Base-by-base conservation (phyloP, 345 rosid species). In the Eucalyptus marginata region DNA sequence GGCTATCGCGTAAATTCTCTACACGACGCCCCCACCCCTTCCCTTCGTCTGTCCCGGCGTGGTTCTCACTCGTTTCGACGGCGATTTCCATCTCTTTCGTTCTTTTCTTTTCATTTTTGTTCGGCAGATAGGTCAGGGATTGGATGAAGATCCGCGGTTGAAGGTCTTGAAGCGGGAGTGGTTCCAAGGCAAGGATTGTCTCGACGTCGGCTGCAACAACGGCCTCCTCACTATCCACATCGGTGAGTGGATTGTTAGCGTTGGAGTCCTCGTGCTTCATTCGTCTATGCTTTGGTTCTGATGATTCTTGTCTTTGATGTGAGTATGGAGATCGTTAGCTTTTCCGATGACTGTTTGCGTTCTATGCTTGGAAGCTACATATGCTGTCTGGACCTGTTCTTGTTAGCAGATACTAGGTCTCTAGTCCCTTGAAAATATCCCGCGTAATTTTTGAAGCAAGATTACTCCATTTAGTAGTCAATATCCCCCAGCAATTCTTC, bases 121-220 rank as follows among this genome's bases (percentile, higher is more conserved):
- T 68, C 13, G 43, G 88, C 92, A 97, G 99, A 93, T 97, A 49
- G 94, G 94, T 91, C 90, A 91, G 89, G 97, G 89, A 58, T 88
- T 89, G 86, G 96, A 94, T 43, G 99, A 95, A 92, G 99, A 98
- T 90, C 98, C 99, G 87, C 95, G 99, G 47, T 92, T 96, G 90
- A 94, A 91, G 92, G 98, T 95, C 36, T 85, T 96, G 71, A 95
- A 93, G 94, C 93, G 92, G 89, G 98, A 95, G 87, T 97, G 99
- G 99, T 95, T 98, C 89, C 90, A 94, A 49, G 96, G 94, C 87
- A 97, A 93, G 88, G 93, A 94, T 52, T 98, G 99, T 88, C 98
- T 98, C 64, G 99, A 98, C 89, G 93, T 98, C 36, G 99, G 99
- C 89, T 98, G 99, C 94, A 96, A 98, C 88, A 95, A 95, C 59